A percentile compares a stretch with the other conserved stretches of the same genome.
Evolutionary conservation across 768 basidiomycete genomes (phyloP).

Genomic region (Tulasnella sp.): DNA sequence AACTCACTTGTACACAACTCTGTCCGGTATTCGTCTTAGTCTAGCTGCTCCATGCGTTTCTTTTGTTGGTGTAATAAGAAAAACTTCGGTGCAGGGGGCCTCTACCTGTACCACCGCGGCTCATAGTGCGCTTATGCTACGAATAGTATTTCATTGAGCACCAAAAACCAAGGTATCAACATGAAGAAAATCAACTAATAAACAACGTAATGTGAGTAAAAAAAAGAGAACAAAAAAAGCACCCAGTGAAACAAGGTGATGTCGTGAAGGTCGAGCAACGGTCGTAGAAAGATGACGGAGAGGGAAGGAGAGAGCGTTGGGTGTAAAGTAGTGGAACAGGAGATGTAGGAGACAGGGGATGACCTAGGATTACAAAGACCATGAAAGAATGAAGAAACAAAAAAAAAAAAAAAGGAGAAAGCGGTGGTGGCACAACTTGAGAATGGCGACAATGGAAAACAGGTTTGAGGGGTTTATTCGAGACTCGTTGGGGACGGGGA

Average conservation of each 20-base stretch:
- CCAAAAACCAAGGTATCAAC: background rate
- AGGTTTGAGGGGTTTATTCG: background rate
- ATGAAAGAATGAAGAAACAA: background rate
- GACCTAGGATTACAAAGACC: background rate
- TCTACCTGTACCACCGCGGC: background rate
- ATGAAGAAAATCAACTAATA: background rate
- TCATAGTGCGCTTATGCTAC: background rate
- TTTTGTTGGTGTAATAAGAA: background rate
- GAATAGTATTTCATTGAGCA: background rate
- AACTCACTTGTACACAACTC: constrained; percentile 4
- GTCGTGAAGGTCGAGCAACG: background rate
- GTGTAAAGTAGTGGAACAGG: background rate
- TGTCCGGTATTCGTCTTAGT: background rate
- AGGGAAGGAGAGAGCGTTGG: background rate
- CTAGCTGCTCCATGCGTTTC: background rate
- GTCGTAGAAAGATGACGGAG: background rate
- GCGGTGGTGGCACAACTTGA: background rate
- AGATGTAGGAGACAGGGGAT: background rate
- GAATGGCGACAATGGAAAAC: background rate
- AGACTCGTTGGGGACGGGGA: background rate
- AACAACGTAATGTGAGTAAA: background rate
- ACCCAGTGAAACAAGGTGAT: background rate
- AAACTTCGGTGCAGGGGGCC: background rate
- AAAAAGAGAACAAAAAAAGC: background rate
- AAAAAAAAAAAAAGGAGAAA: background rate